These are phyloP conservation scores for Pichia nanzhaoensis DNA, from an alignment of 805 yeast species.

Conservation along the genomic window DNA sequence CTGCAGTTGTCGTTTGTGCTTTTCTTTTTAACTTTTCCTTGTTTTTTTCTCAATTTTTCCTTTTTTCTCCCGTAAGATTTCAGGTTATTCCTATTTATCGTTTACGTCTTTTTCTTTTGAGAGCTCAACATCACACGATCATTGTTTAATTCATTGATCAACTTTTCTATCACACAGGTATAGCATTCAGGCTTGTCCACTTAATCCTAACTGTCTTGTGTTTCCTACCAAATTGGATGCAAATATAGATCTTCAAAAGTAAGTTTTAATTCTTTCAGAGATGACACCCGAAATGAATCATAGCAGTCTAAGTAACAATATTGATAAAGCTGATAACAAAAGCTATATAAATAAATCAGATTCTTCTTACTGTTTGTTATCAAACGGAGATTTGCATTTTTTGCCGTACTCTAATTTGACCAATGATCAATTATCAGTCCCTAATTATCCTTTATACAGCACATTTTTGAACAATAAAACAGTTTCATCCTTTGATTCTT, in stretches of 20 bases:
- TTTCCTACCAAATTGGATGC: no score
- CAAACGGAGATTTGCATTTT: constrained; percentile 17
- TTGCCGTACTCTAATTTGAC: constrained; percentile 13
- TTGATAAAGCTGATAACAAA: not conserved
- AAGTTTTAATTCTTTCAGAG: no score
- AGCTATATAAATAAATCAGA: constrained; percentile 1
- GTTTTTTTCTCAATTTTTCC: not conserved
- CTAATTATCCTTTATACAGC: constrained; percentile 14
- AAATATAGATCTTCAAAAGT: no score
- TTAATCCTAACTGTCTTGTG: no score
- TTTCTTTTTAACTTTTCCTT: not conserved
- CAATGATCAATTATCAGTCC: not conserved
- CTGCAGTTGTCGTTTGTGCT: constrained; percentile 43
- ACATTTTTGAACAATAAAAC: constrained; percentile 23
- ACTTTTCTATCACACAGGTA: no score
- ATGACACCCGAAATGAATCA: no score
- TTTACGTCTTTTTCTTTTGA: no score
- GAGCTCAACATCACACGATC: no score
- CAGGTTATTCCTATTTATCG: no score
- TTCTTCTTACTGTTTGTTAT: constrained; percentile 16
- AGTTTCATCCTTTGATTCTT: constrained; percentile 18
- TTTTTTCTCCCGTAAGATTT: no score
- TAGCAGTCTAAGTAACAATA: not conserved
- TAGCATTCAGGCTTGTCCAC: no score
- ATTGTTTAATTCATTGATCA: no score